Evolutionary conservation across 805 yeast genomes (phyloP).

Genomic region (Myxozyma monticola): DNA sequence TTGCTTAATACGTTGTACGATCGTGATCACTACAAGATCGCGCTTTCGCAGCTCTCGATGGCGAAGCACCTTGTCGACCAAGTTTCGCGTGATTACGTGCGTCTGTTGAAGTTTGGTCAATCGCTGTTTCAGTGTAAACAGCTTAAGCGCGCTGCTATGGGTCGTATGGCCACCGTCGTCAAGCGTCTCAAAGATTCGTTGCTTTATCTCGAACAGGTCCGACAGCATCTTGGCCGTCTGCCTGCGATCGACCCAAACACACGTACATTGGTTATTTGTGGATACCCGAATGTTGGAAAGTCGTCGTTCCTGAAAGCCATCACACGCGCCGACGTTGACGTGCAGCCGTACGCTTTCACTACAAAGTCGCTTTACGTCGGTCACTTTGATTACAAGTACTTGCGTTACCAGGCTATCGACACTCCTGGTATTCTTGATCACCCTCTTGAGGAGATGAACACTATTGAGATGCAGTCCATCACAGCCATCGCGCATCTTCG

Average conservation of each 20-base stretch:
- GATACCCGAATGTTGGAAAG: slow-evolving; percentile 99
- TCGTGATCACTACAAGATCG: slow-evolving; percentile 96
- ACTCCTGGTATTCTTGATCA: slow-evolving; percentile 98
- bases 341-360: slow-evolving; percentile 99
- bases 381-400: slow-evolving; percentile 96
- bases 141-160: slow-evolving; percentile 96
- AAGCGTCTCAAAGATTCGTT: slow-evolving; percentile 95
- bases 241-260: slow-evolving; percentile 99
- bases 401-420: slow-evolving; percentile 98
- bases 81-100: slow-evolving; percentile 90
- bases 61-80: slow-evolving; percentile 94
- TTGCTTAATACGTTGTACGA: slow-evolving; percentile 97
- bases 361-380: slow-evolving; percentile 97
- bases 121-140: slow-evolving; percentile 98
- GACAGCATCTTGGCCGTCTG: slow-evolving; percentile 98
- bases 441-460: slow-evolving; percentile 99
- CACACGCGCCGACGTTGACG: slow-evolving; percentile 98
- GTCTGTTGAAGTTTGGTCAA: slow-evolving; percentile 95
- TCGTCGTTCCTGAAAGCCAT: slow-evolving; percentile 90
- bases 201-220: slow-evolving; percentile 91
- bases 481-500: slow-evolving; percentile 98
- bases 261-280: slow-evolving; percentile 94
- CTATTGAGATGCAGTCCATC: slow-evolving; percentile 98
- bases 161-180: slow-evolving; percentile 98
- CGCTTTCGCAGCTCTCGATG: slow-evolving; percentile 89